A percentile compares a stretch with the other conserved stretches of the same genome.
These are phyloP conservation scores for Zygosaccharomyces sapae DNA, from an alignment of 1,139 yeast species.

Conservation along the genomic window DNA sequence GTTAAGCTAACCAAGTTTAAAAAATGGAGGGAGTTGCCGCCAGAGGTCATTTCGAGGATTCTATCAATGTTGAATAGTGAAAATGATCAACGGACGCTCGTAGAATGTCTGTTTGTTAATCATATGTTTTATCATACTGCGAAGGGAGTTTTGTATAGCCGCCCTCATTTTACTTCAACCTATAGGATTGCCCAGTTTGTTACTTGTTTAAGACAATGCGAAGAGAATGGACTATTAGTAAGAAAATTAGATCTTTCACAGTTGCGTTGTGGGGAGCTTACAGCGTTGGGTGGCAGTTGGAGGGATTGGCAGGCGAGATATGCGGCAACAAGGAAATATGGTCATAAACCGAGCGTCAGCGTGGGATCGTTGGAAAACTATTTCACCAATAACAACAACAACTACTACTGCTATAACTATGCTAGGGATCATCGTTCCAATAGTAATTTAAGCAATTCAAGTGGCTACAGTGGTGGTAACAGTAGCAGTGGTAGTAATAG, in stretches of 20 bases:
- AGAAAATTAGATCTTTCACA: slow-evolving; percentile 54
- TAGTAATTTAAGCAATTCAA: slow-evolving; percentile 2
- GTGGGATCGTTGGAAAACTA: slow-evolving; percentile 1
- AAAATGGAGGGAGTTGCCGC: slow-evolving; percentile 23
- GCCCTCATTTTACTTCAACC: slow-evolving; percentile 58
- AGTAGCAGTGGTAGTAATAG: slow-evolving; percentile 2
- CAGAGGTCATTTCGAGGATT: slow-evolving; percentile 29
- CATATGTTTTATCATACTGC: slow-evolving; percentile 49
- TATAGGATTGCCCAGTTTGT: slow-evolving; percentile 77
- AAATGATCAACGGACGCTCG: slow-evolving; percentile 36
- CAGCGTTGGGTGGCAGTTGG: slow-evolving; percentile 64
- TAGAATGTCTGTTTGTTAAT: slow-evolving; percentile 48
- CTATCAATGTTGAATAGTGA: slow-evolving; percentile 18
- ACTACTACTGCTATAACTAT: neutral
- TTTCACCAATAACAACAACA: neutral
- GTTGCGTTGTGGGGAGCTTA: slow-evolving; percentile 45
- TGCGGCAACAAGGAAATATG: neutral
- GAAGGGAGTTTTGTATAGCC: slow-evolving; percentile 50
- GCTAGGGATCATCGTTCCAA: slow-evolving; percentile 4
- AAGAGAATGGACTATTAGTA: slow-evolving; percentile 54
- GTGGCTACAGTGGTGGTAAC: neutral
- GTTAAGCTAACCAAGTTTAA: slow-evolving; percentile 16
- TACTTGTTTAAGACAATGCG: slow-evolving; percentile 53
- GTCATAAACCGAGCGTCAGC: neutral
- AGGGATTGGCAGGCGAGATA: slow-evolving; percentile 77